A percentile compares a stretch with the other conserved stretches of the same genome.
Conservation (phyloP, 1,139 yeast genomes). For the Saccharomyces hybrid region DNA sequence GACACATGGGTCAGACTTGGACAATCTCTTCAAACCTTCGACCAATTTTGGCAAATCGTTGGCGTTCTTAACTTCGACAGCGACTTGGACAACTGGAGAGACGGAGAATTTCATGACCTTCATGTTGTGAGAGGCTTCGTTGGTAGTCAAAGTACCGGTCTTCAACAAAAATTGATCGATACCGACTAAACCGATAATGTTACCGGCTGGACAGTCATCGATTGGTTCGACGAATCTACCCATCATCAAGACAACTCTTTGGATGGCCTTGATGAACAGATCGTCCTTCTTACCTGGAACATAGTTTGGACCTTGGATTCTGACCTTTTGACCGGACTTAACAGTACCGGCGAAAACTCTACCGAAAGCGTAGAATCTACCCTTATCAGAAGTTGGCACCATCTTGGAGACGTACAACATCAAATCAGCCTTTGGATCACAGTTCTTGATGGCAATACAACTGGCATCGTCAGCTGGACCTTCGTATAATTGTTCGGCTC, state of each 20-base stretch:
- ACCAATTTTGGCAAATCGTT: slow-evolving; percentile 98
- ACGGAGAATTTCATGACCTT: slow-evolving; percentile 99
- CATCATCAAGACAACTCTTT: slow-evolving; percentile 99
- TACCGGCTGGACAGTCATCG: slow-evolving; percentile 99
- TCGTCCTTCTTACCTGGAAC: slow-evolving; percentile 97
- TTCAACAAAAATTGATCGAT: slow-evolving; percentile 98
- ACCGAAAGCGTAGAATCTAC: slow-evolving; percentile 99
- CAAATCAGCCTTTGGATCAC: slow-evolving; percentile 98
- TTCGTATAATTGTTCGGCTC: slow-evolving; percentile 98
- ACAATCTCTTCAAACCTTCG: slow-evolving; percentile 99
- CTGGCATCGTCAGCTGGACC: slow-evolving; percentile 96
- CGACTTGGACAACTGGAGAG: slow-evolving; percentile 99
- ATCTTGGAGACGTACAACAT: slow-evolving; percentile 99
- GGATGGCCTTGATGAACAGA: slow-evolving; percentile 92
- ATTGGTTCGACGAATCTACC: slow-evolving; percentile 97
- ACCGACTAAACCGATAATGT: slow-evolving; percentile 99
- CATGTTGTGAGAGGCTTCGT: slow-evolving; percentile 97
- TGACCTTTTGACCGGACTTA: slow-evolving; percentile 96
- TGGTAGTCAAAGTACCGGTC: slow-evolving; percentile 98
- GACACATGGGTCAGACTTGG: slow-evolving; percentile 99
- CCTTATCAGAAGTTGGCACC: slow-evolving; percentile 99
- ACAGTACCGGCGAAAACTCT: slow-evolving; percentile 99
- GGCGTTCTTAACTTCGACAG: slow-evolving; percentile 99
- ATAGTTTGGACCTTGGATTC: slow-evolving; percentile 99
- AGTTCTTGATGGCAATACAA: slow-evolving; percentile 89